Percentiles rank a stretch among this genome's conserved stretches.
These are phyloP conservation scores for Asterochloris erici DNA, from an alignment of 139 green algal genomes.

Conservation along the genomic window DNA sequence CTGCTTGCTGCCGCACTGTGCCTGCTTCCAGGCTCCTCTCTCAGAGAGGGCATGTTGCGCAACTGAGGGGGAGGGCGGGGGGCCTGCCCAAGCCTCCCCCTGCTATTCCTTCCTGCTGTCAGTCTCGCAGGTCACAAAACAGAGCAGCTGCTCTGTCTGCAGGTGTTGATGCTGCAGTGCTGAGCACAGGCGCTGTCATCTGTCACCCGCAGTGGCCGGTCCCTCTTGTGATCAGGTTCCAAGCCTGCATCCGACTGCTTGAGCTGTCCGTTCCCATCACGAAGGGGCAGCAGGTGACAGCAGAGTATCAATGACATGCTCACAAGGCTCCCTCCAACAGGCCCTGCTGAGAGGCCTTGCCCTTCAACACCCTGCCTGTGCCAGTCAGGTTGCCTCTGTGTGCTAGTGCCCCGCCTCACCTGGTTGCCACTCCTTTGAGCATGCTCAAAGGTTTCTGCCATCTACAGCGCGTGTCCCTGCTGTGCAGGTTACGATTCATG, in stretches of 20 bases:
- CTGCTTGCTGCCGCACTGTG: slow-evolving; percentile 20
- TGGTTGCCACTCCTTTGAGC: neutral
- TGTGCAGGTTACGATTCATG: slow-evolving; percentile 62
- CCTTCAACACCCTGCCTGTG: neutral
- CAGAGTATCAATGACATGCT: neutral
- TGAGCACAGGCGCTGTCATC: slow-evolving; percentile 15
- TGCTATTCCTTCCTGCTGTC: neutral
- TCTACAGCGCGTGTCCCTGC: neutral
- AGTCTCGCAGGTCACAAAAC: slow-evolving; percentile 52
- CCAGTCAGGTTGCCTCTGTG: too few species aligned
- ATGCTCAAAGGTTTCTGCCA: neutral
- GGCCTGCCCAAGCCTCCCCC: neutral
- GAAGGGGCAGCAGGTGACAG: slow-evolving; percentile 43
- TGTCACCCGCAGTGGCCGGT: slow-evolving; percentile 77
- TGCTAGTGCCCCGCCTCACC: neutral
- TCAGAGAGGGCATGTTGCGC: neutral
- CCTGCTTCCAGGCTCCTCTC: neutral
- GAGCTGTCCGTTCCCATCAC: slow-evolving; percentile 79
- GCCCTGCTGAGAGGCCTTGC: neutral
- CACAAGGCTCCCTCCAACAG: neutral
- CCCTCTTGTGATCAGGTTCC: slow-evolving; percentile 57
- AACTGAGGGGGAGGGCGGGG: neutral
- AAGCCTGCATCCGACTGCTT: slow-evolving; percentile 76
- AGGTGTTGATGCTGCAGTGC: slow-evolving; percentile 16
- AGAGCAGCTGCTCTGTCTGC: slow-evolving; percentile 63